Base-by-base conservation (phyloP, 441 rosid species). In the Dalechampia spathulata region DNA sequence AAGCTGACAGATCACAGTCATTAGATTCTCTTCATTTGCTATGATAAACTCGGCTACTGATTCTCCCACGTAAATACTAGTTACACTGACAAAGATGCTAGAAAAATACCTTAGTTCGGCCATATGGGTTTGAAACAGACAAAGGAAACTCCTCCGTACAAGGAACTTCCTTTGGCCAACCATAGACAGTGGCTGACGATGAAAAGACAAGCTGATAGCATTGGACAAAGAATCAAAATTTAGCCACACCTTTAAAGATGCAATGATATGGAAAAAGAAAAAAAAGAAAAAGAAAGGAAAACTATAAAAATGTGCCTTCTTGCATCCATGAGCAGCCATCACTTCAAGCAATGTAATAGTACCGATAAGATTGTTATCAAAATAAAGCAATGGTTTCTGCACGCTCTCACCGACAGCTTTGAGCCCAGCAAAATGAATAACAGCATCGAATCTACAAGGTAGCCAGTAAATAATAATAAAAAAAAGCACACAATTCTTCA, bases 391-490 rank as follows among this genome's bases (percentile, higher is more conserved):
- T 14, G 97, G 99, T 57, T 85, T 82, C 71, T 78, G 73, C 63
- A 89, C 92, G 73, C 99, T 92, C 78, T 92, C 96, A 64, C 97
- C 97, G 13, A 89, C 99, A 19, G 99, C 96, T 77, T 92, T 92
- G 21, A 83, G 77, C 62, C 99, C 97, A 75, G 99, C 97, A 78
- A 92, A 87, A 61, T 92, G 97, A 53, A 92, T 85, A 52, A 89
- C 97, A 61, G 92, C 92, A 76, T 92, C 97, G 73, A 89, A 89
- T 80, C 97, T 92, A 72, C 19, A 59, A 43, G 55, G 21, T 36
- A 54, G 47, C 55, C 60, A 64, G 38, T 23, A 57, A 34, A 34
- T 34, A 3, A 20, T 45, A 25, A 53, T 52, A 27, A 48, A 49
- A n/a, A n/a, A n/a, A n/a, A n/a, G n/a, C n/a, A n/a, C n/a, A n/a